Base-by-base conservation (phyloP, 2,329 filamentous ascomycete genomes). In the Aurifilum marmelostoma region DNA sequence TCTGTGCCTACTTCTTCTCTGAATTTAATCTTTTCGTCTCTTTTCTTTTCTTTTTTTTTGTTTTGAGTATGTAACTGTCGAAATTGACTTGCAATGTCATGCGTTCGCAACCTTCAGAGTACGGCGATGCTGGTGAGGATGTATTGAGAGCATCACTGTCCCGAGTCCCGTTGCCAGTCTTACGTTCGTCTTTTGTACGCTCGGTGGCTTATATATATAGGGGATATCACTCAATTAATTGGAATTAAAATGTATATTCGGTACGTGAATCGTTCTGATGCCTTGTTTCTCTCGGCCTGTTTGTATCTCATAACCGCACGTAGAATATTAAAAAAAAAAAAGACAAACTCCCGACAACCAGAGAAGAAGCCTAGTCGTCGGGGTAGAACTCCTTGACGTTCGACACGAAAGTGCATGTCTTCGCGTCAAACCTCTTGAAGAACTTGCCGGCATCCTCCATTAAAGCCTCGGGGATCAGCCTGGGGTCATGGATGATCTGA, bases 371-470 rank as follows among this genome's bases (percentile, higher is more conserved):
- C 59, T 67, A 97, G 79, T 97, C 93, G 76, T 97, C 91, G 0
- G 95, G 95, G 79, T 94, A 97, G 75, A 94, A 89, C 74, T 97
- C 92, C 73, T 81, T 80, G 41, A 87, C 76, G 78, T 97, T 98
- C 74, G 93, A 97, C 41, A 97, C 85, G 80, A 98, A 99, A 4
- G 80, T 83, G 73, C 88, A 88, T 0, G 80, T 83, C 43, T 81
- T 82, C 5, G 78, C 76, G 79, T 97, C 92, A 84, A 94, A 98
- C 56, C 93, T 85, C 79, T 93, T 97, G 79, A 99, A 98, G 78
- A 92, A 93, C 74, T 90, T 91, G 0, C 96, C 96, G 3, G 94
- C 93, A 73, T 92, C 80, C 60, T 84, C 83, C 75, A 93, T 85
- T 71, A 97, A 83, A 32, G 86, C 74, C 4, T 85, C 80, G 0